These are phyloP conservation scores for Nitzschia sp. DNA, from an alignment of 108 stramenopile species.

Conservation along the genomic window DNA sequence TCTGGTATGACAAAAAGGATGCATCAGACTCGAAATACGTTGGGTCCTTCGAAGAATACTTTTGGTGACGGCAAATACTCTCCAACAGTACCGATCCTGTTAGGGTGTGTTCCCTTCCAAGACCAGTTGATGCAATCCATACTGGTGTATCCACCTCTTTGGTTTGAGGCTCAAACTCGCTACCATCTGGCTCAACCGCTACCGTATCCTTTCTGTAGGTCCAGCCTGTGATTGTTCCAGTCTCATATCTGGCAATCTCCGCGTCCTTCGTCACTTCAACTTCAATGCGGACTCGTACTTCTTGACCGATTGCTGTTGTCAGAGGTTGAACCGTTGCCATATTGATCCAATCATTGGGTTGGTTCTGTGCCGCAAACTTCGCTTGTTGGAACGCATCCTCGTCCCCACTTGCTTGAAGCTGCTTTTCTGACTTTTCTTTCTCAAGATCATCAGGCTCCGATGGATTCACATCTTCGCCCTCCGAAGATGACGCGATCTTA, in stretches of 20 bases:
- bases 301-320: conserved; percentile 62
- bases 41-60: conserved; percentile 49
- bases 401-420: conserved; percentile 33
- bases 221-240: conserved; percentile 70
- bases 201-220: conserved; percentile 39
- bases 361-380: conserved; percentile 9
- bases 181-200: conserved; percentile 30
- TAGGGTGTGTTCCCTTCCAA: conserved; percentile 55
- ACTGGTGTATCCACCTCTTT: conserved; percentile 32
- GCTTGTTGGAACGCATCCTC: conserved; percentile 26
- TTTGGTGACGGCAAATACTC: conserved; percentile 57
- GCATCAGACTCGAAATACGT: conserved; percentile 78
- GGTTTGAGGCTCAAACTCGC: conserved; percentile 33
- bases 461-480: not conserved
- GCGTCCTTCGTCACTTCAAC: conserved; percentile 57
- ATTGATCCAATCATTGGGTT: conserved; percentile 15
- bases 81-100: conserved; percentile 52
- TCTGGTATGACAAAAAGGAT: conserved; percentile 68
- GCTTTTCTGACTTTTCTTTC: conserved; percentile 21
- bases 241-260: conserved; percentile 60
- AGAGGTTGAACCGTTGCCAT: conserved; percentile 32
- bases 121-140: conserved; percentile 54
- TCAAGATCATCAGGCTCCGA: conserved; percentile 28
- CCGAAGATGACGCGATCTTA: not conserved
- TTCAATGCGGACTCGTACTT: conserved; percentile 61